A percentile compares a stretch with the other conserved stretches of the same genome.
These are phyloP conservation scores for Gyrodon tennesseensis DNA, from an alignment of 1,284 basidiomycete species.

Conservation along the genomic window DNA sequence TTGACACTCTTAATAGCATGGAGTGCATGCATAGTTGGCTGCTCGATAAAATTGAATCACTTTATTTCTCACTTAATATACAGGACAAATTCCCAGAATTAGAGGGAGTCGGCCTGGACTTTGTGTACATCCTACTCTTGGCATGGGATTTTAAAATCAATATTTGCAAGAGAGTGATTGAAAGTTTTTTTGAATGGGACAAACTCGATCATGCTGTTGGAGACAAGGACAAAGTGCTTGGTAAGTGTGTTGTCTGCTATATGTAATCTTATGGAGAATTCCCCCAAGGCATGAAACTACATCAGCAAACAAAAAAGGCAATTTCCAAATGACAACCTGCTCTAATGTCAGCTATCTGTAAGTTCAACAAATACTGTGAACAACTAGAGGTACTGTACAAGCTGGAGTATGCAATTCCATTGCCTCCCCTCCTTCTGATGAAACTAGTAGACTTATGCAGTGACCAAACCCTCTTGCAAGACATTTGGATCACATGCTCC, in stretches of 20 bases:
- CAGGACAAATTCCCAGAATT: constrained; percentile 43
- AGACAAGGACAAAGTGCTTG: constrained; percentile 41
- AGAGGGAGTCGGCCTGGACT: constrained; percentile 38
- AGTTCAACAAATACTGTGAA: neutral
- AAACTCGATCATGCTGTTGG: constrained; percentile 43
- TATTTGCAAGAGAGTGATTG: constrained; percentile 43
- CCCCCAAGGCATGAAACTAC: neutral
- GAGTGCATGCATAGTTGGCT: constrained; percentile 30
- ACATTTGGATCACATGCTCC: constrained; percentile 45
- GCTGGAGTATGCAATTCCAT: constrained; percentile 36
- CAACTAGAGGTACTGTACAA: neutral
- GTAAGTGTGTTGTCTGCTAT: too few relatives aligned
- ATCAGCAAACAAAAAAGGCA: too few relatives aligned
- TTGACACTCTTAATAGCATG: constrained; percentile 30
- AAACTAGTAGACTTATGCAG: constrained; percentile 39
- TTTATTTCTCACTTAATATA: constrained; percentile 46
- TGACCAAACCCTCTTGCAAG: constrained; percentile 42
- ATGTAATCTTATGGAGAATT: too few relatives aligned
- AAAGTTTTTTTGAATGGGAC: constrained; percentile 48
- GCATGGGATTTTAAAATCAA: constrained; percentile 46
- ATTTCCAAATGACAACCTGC: neutral
- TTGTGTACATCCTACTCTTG: constrained; percentile 42
- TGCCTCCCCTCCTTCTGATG: constrained; percentile 42
- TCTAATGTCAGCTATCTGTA: neutral
- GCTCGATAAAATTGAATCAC: constrained; percentile 33